Evolutionary conservation across 495 filamentous ascomycete species (phyloP).

Genomic region (Lichina pygmaea): DNA sequence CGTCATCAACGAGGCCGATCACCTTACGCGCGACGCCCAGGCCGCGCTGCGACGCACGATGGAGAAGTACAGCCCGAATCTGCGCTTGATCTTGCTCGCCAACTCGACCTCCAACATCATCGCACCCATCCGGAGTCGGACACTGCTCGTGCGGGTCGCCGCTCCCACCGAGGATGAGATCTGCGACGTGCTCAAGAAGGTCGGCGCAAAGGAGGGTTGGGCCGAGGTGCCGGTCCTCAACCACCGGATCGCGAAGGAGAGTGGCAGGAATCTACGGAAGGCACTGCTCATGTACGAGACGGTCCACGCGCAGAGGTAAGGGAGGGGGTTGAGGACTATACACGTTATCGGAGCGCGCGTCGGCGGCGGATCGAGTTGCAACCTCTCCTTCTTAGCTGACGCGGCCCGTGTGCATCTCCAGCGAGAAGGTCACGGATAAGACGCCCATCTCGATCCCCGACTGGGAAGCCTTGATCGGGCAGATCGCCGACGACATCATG

Average conservation of each 20-base stretch:
- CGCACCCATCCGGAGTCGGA: slow-evolving; percentile 74
- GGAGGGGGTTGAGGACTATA: too few species aligned
- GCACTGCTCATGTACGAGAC: slow-evolving; percentile 91
- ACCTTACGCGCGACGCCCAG: slow-evolving; percentile 81
- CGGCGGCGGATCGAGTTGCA: slow-evolving; percentile 4
- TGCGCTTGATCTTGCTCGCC: slow-evolving; percentile 71
- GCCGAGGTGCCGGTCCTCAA: slow-evolving; percentile 41
- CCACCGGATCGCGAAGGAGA: slow-evolving; percentile 66
- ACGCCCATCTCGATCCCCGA: slow-evolving; percentile 84
- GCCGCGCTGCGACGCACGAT: slow-evolving; percentile 85
- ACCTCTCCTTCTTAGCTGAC: too few species aligned
- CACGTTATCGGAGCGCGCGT: too few species aligned
- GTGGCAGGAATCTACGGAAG: slow-evolving; percentile 67
- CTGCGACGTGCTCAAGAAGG: slow-evolving; percentile 40
- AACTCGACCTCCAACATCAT: slow-evolving; percentile 96
- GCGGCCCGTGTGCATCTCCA: slow-evolving; percentile 9
- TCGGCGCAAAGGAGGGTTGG: slow-evolving; percentile 57
- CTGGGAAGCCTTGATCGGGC: slow-evolving; percentile 72
- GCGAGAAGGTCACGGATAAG: slow-evolving; percentile 70
- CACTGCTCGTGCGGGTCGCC: slow-evolving; percentile 71
- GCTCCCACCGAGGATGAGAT: slow-evolving; percentile 74
- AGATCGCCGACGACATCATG: slow-evolving; percentile 77
- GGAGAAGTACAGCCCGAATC: slow-evolving; percentile 95
- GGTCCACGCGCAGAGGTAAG: slow-evolving; percentile 86
- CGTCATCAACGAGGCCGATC: slow-evolving; percentile 97